Conservation (phyloP, 139 green algal genomes). For the Mesotaenium endlicherianum region DNA sequence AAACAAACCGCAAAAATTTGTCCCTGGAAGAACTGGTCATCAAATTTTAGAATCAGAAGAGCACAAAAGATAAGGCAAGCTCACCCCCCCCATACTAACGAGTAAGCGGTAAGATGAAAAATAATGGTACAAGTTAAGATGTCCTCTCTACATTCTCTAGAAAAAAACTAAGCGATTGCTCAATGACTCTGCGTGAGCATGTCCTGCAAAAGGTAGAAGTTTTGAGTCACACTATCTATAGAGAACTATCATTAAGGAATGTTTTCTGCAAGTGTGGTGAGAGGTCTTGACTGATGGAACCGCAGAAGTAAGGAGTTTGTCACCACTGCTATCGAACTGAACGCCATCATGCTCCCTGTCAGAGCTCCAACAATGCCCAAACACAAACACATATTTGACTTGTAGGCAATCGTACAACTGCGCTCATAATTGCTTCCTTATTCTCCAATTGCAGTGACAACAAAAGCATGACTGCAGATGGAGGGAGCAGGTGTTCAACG, state of each 20-base stretch:
- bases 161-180: not conserved
- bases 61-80: too few relatives aligned
- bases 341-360: conserved; percentile 82
- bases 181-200: not conserved
- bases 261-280: not conserved
- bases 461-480: not conserved
- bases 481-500: not conserved
- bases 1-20: not conserved
- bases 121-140: not conserved
- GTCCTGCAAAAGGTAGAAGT: too few relatives aligned
- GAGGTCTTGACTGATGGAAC: not conserved
- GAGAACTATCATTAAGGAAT: too few relatives aligned
- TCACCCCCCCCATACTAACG: too few relatives aligned
- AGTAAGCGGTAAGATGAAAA: not conserved
- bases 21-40: not conserved
- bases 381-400: not conserved
- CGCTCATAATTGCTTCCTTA: too few relatives aligned
- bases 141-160: too few relatives aligned
- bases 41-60: not conserved
- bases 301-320: conserved; percentile 78
- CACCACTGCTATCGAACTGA: conserved; percentile 83
- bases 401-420: too few relatives aligned
- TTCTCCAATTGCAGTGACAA: too few relatives aligned
- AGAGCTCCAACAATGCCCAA: not conserved
- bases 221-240: too few relatives aligned